Percentiles rank a stretch among this genome's conserved stretches.
Conservation (phyloP, 257 asterid genomes). For the Haberlea rhodopensis region DNA sequence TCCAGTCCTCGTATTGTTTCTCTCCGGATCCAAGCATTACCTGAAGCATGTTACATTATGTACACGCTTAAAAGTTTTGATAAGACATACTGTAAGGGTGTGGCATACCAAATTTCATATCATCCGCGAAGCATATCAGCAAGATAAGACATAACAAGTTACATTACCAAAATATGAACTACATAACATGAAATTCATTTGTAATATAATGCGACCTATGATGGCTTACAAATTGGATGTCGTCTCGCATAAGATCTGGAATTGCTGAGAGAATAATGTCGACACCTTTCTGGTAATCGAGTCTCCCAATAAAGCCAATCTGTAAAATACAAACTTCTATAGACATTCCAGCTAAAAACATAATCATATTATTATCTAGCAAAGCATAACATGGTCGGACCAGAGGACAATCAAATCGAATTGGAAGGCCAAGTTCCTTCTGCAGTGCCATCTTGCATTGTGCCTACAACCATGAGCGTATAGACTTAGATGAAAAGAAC, state of each 20-base stretch:
- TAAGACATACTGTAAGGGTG: not conserved
- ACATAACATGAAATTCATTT: not conserved
- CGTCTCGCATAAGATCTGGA: slow-evolving; percentile 88
- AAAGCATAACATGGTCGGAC: slow-evolving; percentile 41
- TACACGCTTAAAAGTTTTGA: not conserved
- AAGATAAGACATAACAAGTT: not conserved
- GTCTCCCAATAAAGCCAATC: slow-evolving; percentile 97
- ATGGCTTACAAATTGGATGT: slow-evolving; percentile 74
- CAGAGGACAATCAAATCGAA: slow-evolving; percentile 79
- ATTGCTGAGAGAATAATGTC: slow-evolving; percentile 80
- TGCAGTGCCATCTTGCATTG: slow-evolving; percentile 80
- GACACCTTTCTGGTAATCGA: slow-evolving; percentile 94
- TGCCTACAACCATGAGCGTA: slow-evolving; percentile 40
- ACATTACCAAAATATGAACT: not conserved
- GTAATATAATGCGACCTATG: not conserved
- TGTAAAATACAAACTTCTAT: slow-evolving; percentile 28
- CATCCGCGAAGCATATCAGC: no score
- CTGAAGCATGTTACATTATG: slow-evolving; percentile 34
- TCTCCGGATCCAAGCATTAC: slow-evolving; percentile 99
- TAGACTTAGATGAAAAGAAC: not conserved
- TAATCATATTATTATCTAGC: slow-evolving; percentile 1
- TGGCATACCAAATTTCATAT: not conserved
- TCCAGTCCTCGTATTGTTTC: slow-evolving; percentile 96
- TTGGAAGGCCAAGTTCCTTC: slow-evolving; percentile 86
- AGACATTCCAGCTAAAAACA: slow-evolving; percentile 17